A percentile compares a stretch with the other conserved stretches of the same genome.
Evolutionary conservation across 2,329 filamentous ascomycete species (phyloP).

Genomic region (Albifimbria verrucaria): DNA sequence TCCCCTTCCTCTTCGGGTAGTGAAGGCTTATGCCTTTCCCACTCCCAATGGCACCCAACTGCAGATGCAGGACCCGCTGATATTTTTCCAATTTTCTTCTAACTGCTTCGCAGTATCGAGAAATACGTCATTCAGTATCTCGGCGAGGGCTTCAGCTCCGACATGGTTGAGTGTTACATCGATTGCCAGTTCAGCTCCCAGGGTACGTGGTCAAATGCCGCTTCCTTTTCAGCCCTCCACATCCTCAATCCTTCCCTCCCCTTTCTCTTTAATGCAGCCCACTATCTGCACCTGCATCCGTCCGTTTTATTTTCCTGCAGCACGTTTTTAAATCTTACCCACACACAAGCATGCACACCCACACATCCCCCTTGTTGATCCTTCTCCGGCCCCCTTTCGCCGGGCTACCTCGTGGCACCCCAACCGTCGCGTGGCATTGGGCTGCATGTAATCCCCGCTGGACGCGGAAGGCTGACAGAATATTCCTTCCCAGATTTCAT

Average conservation of each 20-base stretch:
- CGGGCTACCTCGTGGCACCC: background rate
- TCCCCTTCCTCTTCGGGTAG: no score
- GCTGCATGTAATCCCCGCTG: background rate
- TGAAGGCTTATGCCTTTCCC: no score
- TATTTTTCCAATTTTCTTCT: no score
- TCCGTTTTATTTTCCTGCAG: background rate
- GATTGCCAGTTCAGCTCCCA: slow-evolving; percentile 35
- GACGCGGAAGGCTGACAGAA: slow-evolving; percentile 3
- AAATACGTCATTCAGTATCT: slow-evolving; percentile 32
- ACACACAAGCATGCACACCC: no score
- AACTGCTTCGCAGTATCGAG: slow-evolving; percentile 31
- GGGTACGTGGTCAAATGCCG: no score
- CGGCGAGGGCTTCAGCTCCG: slow-evolving; percentile 29
- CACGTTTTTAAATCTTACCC: background rate
- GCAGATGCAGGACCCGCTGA: background rate
- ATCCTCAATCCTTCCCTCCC: background rate
- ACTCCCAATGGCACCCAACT: no score
- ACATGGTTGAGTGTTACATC: slow-evolving; percentile 35
- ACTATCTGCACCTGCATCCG: background rate
- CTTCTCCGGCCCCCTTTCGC: no score
- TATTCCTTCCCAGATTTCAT: slow-evolving; percentile 26
- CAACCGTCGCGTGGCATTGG: background rate
- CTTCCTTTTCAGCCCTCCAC: no score
- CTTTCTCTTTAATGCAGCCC: background rate
- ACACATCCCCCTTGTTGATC: no score